phyloP scores from a whole-genome alignment of 2,329 filamentous ascomycete genomes.

The Pseudomassariella vexata region DNA sequence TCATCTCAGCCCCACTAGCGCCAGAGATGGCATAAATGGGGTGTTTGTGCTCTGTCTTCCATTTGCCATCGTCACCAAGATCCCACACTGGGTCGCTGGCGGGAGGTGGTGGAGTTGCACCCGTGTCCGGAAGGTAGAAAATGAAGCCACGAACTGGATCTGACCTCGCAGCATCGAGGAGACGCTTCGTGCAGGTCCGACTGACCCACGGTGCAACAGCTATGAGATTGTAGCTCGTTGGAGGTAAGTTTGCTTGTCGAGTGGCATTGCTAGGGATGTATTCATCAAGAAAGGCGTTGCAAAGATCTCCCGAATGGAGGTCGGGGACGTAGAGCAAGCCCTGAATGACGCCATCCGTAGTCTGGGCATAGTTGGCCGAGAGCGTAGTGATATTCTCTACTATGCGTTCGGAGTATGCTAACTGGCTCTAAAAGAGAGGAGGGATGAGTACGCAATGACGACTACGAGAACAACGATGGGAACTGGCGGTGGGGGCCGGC shows the following conservation, averaged over 20 bases:
- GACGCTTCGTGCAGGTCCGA: constrained; percentile 65
- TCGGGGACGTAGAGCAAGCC: constrained; percentile 85
- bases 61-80: constrained; percentile 62
- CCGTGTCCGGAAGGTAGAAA: constrained; percentile 55
- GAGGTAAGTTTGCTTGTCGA: constrained; percentile 61
- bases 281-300: constrained; percentile 55
- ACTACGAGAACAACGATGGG: constrained; percentile 2
- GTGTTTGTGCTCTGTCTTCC: constrained; percentile 65
- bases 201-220: constrained; percentile 85
- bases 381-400: constrained; percentile 66
- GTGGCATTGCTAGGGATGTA: constrained; percentile 74
- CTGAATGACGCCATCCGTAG: constrained; percentile 55
- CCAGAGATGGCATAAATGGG: constrained; percentile 81
- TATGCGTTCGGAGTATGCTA: constrained; percentile 48
- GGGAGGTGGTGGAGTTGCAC: constrained; percentile 57
- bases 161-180: constrained; percentile 55
- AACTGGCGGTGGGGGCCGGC: neutral
- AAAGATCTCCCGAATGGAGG: constrained; percentile 52
- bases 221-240: constrained; percentile 66
- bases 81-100: constrained; percentile 63
- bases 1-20: constrained; percentile 58
- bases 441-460: constrained; percentile 13
- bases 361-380: constrained; percentile 59
- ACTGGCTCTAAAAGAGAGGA: constrained; percentile 25
- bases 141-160: constrained; percentile 59